These are phyloP conservation scores for Dactylonectria macrodidyma DNA, from an alignment of 2,329 filamentous ascomycete genomes.

Conservation along the genomic window DNA sequence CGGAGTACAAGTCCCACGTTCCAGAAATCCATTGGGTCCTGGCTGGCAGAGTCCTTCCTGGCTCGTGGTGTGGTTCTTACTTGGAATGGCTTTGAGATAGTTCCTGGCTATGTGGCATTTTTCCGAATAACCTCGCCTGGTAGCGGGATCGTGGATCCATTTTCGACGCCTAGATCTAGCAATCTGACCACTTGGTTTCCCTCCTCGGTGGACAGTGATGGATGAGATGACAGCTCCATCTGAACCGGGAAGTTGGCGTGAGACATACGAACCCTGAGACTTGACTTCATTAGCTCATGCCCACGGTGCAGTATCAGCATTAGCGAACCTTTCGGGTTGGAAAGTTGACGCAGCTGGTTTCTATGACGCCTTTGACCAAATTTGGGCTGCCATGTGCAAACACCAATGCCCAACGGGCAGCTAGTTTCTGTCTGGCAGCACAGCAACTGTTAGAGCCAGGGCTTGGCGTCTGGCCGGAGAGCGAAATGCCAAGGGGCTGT, in stretches of 20 bases:
- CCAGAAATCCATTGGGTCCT: background rate
- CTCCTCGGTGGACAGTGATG: background rate
- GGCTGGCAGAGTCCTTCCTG: background rate
- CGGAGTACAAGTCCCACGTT: background rate
- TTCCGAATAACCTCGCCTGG: background rate
- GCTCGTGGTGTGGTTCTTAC: too few species aligned
- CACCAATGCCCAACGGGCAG: background rate
- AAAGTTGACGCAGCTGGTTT: background rate
- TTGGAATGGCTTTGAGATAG: background rate
- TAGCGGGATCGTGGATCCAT: background rate
- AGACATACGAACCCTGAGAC: background rate
- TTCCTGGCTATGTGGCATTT: background rate
- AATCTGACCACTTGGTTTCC: background rate
- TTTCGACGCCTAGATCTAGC: background rate
- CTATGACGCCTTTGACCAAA: conserved; percentile 3
- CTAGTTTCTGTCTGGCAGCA: background rate
- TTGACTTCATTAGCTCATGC: background rate
- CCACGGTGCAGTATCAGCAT: background rate
- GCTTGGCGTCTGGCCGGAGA: background rate
- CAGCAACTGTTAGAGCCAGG: background rate
- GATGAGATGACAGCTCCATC: background rate
- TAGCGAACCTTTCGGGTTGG: background rate
- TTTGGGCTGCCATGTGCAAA: background rate
- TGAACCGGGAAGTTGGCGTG: background rate
- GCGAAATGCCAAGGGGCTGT: background rate